phyloP scores from a whole-genome alignment of 257 asterid genomes.

The Nicotiana noctiflora region DNA sequence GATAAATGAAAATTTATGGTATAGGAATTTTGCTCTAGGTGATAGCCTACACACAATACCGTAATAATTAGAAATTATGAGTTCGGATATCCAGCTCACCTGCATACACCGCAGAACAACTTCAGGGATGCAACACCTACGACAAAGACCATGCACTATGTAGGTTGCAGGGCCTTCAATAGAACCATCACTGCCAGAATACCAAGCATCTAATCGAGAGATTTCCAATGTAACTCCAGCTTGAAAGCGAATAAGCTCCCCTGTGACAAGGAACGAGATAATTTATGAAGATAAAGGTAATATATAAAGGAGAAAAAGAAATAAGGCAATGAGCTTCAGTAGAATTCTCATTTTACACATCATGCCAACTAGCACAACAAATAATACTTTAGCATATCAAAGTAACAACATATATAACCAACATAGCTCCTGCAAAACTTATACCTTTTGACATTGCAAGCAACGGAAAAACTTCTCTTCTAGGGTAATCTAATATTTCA shows the following conservation, averaged over 20 bases:
- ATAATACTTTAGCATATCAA: no score
- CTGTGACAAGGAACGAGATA: slow-evolving; percentile 25
- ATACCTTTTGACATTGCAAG: no score
- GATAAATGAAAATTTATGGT: background rate
- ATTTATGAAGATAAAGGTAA: background rate
- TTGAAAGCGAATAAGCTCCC: slow-evolving; percentile 87
- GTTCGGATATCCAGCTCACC: slow-evolving; percentile 31
- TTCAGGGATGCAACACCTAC: slow-evolving; percentile 95
- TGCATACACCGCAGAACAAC: slow-evolving; percentile 88
- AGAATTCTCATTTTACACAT: background rate
- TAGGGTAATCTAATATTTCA: no score
- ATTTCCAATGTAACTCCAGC: slow-evolving; percentile 92
- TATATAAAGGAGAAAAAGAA: background rate
- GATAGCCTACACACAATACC: background rate
- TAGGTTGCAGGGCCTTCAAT: slow-evolving; percentile 78
- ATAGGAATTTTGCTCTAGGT: background rate
- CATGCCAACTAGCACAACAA: background rate
- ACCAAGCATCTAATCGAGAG: slow-evolving; percentile 91
- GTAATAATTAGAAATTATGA: background rate
- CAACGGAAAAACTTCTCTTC: no score
- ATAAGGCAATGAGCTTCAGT: background rate
- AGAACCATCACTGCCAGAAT: slow-evolving; percentile 69
- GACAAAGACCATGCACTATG: slow-evolving; percentile 88
- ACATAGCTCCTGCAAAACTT: no score
- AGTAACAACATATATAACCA: no score